A percentile compares a stretch with the other conserved stretches of the same genome.
phyloP scores from a whole-genome alignment of 1,284 basidiomycete genomes.

The Microbotryomycetes sp. region DNA sequence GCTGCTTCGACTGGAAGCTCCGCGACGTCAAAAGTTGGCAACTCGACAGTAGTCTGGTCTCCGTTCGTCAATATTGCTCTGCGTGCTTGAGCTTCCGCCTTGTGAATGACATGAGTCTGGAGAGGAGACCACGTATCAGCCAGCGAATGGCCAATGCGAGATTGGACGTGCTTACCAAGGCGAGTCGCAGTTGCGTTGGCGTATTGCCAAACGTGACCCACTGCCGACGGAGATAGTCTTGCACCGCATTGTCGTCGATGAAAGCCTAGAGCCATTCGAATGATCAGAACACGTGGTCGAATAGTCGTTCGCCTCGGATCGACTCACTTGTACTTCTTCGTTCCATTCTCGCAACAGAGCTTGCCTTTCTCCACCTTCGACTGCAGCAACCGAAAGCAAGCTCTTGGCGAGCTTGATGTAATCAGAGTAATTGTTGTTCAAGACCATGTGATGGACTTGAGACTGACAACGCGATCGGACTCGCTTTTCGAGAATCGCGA shows the following conservation, averaged over 20 bases:
- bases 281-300: conserved; percentile 2
- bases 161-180: conserved; percentile 6
- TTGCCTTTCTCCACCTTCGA: conserved; percentile 36
- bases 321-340: conserved; percentile 50
- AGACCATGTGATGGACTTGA: conserved; percentile 62
- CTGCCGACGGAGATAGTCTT: conserved; percentile 48
- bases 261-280: conserved; percentile 33
- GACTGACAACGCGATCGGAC: conserved; percentile 94
- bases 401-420: conserved; percentile 12
- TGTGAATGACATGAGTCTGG: not conserved
- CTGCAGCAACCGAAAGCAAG: conserved; percentile 39
- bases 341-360: conserved; percentile 51
- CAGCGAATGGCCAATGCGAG: not conserved
- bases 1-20: conserved; percentile 5
- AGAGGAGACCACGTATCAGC: not conserved
- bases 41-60: not conserved
- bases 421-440: conserved; percentile 3
- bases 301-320: not conserved
- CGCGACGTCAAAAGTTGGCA: conserved; percentile 7
- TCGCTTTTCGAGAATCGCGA: conserved; percentile 82
- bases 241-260: conserved; percentile 36
- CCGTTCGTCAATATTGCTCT: not conserved
- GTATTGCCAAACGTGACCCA: conserved; percentile 38
- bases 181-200: conserved; percentile 15
- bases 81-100: not conserved